Conservation (phyloP, 1,284 basidiomycete genomes). For the Leccinum angustisporum region DNA sequence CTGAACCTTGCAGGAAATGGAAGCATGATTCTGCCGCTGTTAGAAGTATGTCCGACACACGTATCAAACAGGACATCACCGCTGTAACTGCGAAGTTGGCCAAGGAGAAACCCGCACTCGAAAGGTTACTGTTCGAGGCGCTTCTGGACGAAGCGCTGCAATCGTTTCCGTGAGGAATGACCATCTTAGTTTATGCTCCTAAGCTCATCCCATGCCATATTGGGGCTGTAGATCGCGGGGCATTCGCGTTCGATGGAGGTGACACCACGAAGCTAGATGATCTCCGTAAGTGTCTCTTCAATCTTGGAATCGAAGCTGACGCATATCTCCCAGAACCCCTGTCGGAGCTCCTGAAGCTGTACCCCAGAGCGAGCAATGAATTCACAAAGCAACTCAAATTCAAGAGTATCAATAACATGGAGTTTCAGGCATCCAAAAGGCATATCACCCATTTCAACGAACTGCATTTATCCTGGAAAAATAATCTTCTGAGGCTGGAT, state of each 20-base stretch:
- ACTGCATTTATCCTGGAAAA: constrained; percentile 8
- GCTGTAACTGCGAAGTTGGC: constrained; percentile 1
- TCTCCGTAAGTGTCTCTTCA: constrained; percentile 12
- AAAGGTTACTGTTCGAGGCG: constrained; percentile 23
- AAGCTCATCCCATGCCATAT: background rate
- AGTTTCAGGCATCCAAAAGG: constrained; percentile 25
- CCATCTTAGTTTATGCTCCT: background rate
- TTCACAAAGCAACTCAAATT: constrained; percentile 2
- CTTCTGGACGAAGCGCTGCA: constrained; percentile 20
- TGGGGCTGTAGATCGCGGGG: constrained; percentile 20
- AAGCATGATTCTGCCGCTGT: constrained; percentile 11
- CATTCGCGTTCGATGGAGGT: constrained; percentile 7
- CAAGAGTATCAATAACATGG: background rate
- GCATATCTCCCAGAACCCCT: constrained; percentile 15
- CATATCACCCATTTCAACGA: constrained; percentile 22
- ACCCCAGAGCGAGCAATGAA: constrained; percentile 21
- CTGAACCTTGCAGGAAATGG: constrained; percentile 24
- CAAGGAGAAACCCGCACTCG: constrained; percentile 4
- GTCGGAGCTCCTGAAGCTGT: constrained; percentile 7
- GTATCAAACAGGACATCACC: background rate
- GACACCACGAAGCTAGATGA: background rate
- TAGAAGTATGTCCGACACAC: background rate
- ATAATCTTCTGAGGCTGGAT: constrained; percentile 4
- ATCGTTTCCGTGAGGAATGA: constrained; percentile 30
- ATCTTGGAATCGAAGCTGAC: background rate